Evolutionary conservation across 306 rosid genomes (phyloP), one percentile per base, ranked within the genome.

Genomic region (Medicago arabica): DNA sequence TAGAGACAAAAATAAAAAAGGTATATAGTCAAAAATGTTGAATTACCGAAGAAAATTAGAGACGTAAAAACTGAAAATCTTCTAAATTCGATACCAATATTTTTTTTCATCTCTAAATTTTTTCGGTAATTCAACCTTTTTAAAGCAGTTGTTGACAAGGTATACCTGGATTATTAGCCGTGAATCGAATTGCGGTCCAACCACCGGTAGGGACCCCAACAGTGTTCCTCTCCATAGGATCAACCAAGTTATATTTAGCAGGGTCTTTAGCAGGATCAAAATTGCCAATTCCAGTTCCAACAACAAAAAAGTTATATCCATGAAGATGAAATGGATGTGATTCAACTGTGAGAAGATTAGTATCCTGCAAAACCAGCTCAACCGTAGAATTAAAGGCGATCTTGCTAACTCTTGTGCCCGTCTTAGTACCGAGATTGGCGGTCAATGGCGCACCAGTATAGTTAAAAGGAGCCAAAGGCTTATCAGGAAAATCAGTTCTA

Each of bases 191-290:
- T 10, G 96, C 93, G 0, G 92, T 89, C 98, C 98, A 93, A 46
- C 98, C 98, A 49, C 98, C 96, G 0, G 94, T 93, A 41, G 98
- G 98, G 77, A 93, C 93, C n/a, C 91, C 94, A 44, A 86, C 82
- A 0, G 96, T 93, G 53, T 93, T 93, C 80, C 98, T 92, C 76
- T 93, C 98, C 57, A 93, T 43, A 40, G 98, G 98, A 86, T 93
- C 96, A 0, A 90, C 87, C 86, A 93, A 85, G 77, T 93, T 90
- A 72, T 80, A 90, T 3, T 87, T 86, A 13, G 87, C 83, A 0
- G 94, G 97, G 70, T 92, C 96, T 70, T 89, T 92, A 15, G 81
- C 77, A 14, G 89, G 87, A 86, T 93, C 72, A 25, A 93, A 93
- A 38, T 93, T 93, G 47, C 98, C 98, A 28, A 88, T 64, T 2